These are phyloP conservation scores for Aspergillus persii DNA, from an alignment of 2,329 filamentous ascomycete genomes.

Conservation along the genomic window DNA sequence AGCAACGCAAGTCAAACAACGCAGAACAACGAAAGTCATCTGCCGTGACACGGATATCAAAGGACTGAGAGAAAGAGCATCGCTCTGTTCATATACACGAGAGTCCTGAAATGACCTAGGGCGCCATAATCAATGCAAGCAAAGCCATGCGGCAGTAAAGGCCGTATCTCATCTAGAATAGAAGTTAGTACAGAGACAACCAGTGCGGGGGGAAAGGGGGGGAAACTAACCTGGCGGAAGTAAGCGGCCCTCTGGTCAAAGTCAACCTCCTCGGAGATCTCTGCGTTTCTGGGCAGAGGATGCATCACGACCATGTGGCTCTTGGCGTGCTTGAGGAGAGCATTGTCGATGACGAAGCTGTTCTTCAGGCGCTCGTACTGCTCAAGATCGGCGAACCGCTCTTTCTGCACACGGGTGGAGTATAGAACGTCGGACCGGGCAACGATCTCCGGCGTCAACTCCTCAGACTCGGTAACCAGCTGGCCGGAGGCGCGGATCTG, in stretches of 20 bases:
- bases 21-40: conserved; percentile 16
- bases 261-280: conserved; percentile 94
- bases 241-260: conserved; percentile 96
- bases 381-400: conserved; percentile 78
- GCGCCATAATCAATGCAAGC: conserved; percentile 84
- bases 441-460: conserved; percentile 82
- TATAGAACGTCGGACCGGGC: conserved; percentile 88
- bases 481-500: conserved; percentile 72
- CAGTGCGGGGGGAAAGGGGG: not conserved
- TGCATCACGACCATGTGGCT: conserved; percentile 92
- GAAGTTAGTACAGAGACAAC: conserved; percentile 41
- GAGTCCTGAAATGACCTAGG: conserved; percentile 26
- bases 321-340: conserved; percentile 87
- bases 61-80: not conserved
- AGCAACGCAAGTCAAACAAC: conserved; percentile 20
- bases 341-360: conserved; percentile 85
- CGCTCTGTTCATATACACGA: conserved; percentile 15
- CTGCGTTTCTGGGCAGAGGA: conserved; percentile 87
- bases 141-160: conserved; percentile 98
- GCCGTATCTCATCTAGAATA: conserved; percentile 84
- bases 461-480: conserved; percentile 70
- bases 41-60: conserved; percentile 18
- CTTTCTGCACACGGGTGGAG: conserved; percentile 94
- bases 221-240: conserved; percentile 87
- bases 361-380: conserved; percentile 88